Evolutionary conservation across 2,329 filamentous ascomycete species (phyloP).

Genomic region (Calonectria hongkongensis): DNA sequence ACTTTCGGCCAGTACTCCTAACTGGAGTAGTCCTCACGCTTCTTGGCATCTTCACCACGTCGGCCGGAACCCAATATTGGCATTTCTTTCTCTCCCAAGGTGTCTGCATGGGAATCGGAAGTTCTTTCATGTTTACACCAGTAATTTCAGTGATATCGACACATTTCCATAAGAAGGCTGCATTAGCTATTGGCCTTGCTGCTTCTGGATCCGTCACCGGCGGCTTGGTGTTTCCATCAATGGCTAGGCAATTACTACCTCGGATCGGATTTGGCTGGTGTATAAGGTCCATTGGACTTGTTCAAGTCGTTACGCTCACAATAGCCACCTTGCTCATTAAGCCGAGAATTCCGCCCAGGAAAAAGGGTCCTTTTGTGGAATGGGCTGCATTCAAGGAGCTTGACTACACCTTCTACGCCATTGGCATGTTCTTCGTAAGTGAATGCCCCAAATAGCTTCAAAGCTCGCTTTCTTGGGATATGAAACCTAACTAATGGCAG

Average conservation of each 20-base stretch:
- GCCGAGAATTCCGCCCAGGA: slow-evolving; percentile 12
- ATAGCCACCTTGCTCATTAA: slow-evolving; percentile 7
- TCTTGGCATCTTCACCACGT: slow-evolving; percentile 10
- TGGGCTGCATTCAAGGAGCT: slow-evolving; percentile 28
- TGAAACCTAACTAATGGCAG: background rate
- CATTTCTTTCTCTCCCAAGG: slow-evolving; percentile 15
- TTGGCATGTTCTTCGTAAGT: slow-evolving; percentile 29
- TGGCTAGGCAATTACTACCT: slow-evolving; percentile 11
- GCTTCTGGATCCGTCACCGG: slow-evolving; percentile 14
- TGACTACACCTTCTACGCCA: slow-evolving; percentile 14
- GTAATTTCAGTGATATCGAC: slow-evolving; percentile 24
- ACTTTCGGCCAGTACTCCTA: slow-evolving; percentile 6
- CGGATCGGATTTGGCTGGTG: slow-evolving; percentile 23
- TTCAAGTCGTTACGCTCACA: background rate
- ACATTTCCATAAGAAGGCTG: slow-evolving; percentile 15
- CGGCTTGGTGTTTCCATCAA: slow-evolving; percentile 14
- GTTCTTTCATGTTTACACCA: slow-evolving; percentile 16
- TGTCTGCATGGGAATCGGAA: slow-evolving; percentile 21
- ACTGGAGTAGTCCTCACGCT: background rate
- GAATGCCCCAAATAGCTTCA: background rate
- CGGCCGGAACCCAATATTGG: slow-evolving; percentile 14
- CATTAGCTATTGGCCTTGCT: slow-evolving; percentile 7
- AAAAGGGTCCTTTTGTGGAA: slow-evolving; percentile 25
- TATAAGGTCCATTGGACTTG: slow-evolving; percentile 5
- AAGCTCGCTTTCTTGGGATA: background rate